These are phyloP conservation scores for Shiraia bambusicola DNA, from an alignment of 2,329 filamentous ascomycete genomes.

Conservation along the genomic window DNA sequence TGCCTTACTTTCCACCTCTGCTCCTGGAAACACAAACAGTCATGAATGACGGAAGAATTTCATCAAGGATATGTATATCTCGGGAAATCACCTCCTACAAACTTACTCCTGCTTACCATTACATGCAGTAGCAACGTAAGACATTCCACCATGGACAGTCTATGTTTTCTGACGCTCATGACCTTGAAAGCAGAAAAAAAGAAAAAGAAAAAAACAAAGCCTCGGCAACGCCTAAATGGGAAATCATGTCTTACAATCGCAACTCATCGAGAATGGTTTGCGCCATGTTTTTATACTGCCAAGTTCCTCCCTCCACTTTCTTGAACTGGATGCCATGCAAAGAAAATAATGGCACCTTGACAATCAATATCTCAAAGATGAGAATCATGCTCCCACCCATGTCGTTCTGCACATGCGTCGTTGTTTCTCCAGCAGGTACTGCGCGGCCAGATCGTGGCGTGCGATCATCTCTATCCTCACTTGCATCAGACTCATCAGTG, in stretches of 20 bases:
- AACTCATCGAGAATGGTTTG: conserved; percentile 90
- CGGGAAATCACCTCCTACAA: too few relatives aligned
- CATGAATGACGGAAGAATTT: conserved; percentile 4
- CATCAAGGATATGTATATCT: too few relatives aligned
- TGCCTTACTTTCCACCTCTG: background rate
- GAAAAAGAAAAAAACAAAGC: conserved; percentile 7
- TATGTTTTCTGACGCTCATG: too few relatives aligned
- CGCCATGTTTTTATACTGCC: conserved; percentile 99
- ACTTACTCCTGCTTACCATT: too few relatives aligned
- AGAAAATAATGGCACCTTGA: conserved; percentile 91
- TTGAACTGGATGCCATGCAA: conserved; percentile 98
- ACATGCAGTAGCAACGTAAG: too few relatives aligned
- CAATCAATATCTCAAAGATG: conserved; percentile 93
- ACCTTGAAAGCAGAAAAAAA: conserved; percentile 3
- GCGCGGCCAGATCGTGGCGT: conserved; percentile 26
- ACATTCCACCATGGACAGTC: too few relatives aligned
- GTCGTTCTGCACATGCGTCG: conserved; percentile 87
- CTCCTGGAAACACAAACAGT: conserved; percentile 1
- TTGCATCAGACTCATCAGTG: conserved; percentile 83
- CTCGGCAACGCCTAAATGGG: conserved; percentile 16
- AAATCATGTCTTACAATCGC: conserved; percentile 58
- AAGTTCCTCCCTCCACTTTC: conserved; percentile 90
- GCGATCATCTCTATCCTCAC: conserved; percentile 55
- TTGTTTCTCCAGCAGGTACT: conserved; percentile 76
- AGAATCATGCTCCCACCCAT: conserved; percentile 80